Percentiles rank a stretch among this genome's conserved stretches.
These are phyloP conservation scores for Ganoderma lingzhi DNA, from an alignment of 1,284 basidiomycete genomes.

Conservation along the genomic window DNA sequence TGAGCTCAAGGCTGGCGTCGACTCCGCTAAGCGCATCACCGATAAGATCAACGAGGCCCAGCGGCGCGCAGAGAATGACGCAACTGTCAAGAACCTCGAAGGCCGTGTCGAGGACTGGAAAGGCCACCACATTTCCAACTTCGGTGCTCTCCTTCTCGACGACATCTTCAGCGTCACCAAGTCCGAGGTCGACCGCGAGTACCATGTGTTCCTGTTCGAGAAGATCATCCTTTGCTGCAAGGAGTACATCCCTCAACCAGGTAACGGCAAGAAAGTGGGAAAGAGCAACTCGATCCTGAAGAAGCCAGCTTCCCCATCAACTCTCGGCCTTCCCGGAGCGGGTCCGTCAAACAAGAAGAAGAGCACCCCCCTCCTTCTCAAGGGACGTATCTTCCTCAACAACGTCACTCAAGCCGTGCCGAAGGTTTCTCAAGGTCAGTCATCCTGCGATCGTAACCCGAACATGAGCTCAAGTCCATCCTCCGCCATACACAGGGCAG, in stretches of 20 bases:
- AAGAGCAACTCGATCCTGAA: constrained; percentile 84
- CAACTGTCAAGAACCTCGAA: constrained; percentile 90
- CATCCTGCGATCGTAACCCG: constrained; percentile 17
- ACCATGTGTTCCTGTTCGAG: constrained; percentile 98
- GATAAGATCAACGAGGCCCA: constrained; percentile 97
- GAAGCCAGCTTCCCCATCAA: constrained; percentile 62
- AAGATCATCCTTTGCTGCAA: constrained; percentile 99
- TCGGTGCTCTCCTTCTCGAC: constrained; percentile 92
- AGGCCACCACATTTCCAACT: constrained; percentile 94
- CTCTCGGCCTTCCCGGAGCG: constrained; percentile 49
- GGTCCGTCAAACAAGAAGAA: constrained; percentile 68
- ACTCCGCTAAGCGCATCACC: constrained; percentile 91
- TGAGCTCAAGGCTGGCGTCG: constrained; percentile 86
- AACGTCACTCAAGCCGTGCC: constrained; percentile 88
- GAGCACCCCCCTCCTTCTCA: constrained; percentile 86
- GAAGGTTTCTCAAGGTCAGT: constrained; percentile 68
- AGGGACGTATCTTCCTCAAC: constrained; percentile 97
- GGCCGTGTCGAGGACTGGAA: constrained; percentile 98
- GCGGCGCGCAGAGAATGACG: constrained; percentile 85
- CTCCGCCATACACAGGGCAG: constrained; percentile 41
- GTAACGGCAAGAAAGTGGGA: constrained; percentile 64
- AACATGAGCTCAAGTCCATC: constrained; percentile 20
- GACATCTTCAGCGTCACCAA: constrained; percentile 98
- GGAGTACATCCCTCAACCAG: constrained; percentile 65
- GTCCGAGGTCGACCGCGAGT: constrained; percentile 96